Evolutionary conservation across 257 asterid species (phyloP), one percentile per base, ranked within the genome.

Genomic region (Solanum clarkiae): DNA sequence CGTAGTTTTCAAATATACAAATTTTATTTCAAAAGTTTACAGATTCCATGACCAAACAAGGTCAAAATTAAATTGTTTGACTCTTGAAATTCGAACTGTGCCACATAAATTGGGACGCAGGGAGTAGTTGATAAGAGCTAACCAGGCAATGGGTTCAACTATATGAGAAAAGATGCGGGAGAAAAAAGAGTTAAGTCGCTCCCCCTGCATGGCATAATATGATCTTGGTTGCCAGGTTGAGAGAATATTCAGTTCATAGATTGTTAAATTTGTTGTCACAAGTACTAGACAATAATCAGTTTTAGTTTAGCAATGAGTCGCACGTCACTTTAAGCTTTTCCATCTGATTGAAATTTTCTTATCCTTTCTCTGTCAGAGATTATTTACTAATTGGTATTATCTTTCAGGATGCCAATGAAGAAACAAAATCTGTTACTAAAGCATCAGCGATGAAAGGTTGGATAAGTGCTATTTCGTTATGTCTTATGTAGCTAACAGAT

Each of bases 381-480:
- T 15, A 49, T 5, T 77, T 24, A 26, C 49, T 53, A 17, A 53
- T 15, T 53, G 49, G 16, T 53, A 16, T 16, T 53, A 9, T 79
- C 10, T 79, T 87, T 84, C 90, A 95, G 98, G 98, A 95, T 81
- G 95, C 96, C 49, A 93, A 95, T 40, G 98, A 94, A 92, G 98
- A 94, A 85, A 94, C 98, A 42, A 94, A 93, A 86, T 89, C 98
- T 53, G 93, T 94, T 56, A 95, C 96, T 29, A 95, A 94, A 87
- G 98, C 98, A 83, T 94, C 98, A 47, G 87, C 97, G 8, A 94
- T 95, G 98, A 95, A 95, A 92, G 96, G 98, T 95, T 84, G 59
- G 51, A 17, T 15, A 45, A 45, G 32, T 84, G 24, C 54, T 70
- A 83, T 14, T 80, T 66, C 42, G 20, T 85, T 29, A 47, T 68